Evolutionary conservation across 495 filamentous ascomycete species (phyloP), one percentile per base, ranked within the genome.

Genomic region (Staphylotrichum longicolle): DNA sequence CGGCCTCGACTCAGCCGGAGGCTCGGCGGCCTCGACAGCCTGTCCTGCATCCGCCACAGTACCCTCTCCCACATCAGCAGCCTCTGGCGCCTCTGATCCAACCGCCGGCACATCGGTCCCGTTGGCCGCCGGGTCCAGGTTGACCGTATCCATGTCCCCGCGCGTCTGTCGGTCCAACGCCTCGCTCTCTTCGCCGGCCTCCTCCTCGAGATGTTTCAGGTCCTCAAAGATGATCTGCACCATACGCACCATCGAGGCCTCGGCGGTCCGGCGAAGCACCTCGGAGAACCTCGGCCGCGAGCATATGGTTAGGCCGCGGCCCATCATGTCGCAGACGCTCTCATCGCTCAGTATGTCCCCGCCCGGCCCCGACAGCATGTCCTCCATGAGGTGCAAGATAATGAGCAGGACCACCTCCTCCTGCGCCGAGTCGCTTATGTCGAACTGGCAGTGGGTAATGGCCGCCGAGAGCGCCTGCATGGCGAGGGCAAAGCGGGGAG

Each of bases 261-360:
- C 94, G 2, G 95, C 95, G 30, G 91, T 93, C 62, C 92, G 83
- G 57, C 93, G 83, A 15, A 99, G 79, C 9, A 98, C 85, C 67
- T 97, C 94, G 15, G 94, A 96, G 54, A 99, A 83, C 53, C 93
- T 85, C 58, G 87, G 85, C 75, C 97, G 91, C 59, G 93, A 97
- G 76, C 94, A 99, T 84, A 99, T 98, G 71, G 92, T 96, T 63
- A 99, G 73, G 4, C 93, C 95, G 5, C 91, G 93, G 74, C 96
- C 94, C 94, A 99, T 98, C 94, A 99, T 98, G 70, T 96, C 90
- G 69, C 94, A 99, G 10, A 99, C 90, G 70, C 93, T 97, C 76
- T 96, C 93, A 67, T 99, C 94, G 39, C 93, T 92, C 4, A 96
- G 82, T 3, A 98, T 80, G 59, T 92, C 88, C 12, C 95, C 94